Evolutionary conservation across 345 rosid species (phyloP), one percentile per base, ranked within the genome.

Genomic region (Lepidium africanum): DNA sequence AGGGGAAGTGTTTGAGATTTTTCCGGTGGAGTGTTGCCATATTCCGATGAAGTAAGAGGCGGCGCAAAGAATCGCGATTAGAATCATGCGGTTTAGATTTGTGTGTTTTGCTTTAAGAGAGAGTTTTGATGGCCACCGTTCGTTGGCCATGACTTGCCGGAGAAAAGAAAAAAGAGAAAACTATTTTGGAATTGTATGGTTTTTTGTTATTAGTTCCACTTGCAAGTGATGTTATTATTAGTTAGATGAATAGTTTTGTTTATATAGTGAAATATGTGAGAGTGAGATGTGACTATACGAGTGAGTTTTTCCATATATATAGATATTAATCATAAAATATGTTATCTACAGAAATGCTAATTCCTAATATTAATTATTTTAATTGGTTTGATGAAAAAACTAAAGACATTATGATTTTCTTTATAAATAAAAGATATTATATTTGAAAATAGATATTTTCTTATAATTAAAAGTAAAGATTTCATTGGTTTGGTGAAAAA

Each of bases 31-130:
- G 69, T 81, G 65, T 23, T 82, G 85, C 83, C 89, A 81, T 63
- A 74, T 37, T 9, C 91, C 98, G 39, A 63, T 17, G 7, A 82
- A 16, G 75, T 89, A 92, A 27, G 70, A 85, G 49, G 83, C 43
- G 11, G 84, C 48, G 69, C 88, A 89, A 37, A 85, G 81, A 42
- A 86, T 79, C 6, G 80, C 11, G 14, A 74, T 4, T 6, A 83
- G 35, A 7, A 77, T 77, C 47, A 71, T 5, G 51, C 62, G 81
- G 77, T 73, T 80, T 19, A 89, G 81, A 48, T 75, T 86, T 37
- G 78, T 8, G 5, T 59, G 77, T 65, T 71, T 92, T 33, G 89
- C 19, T 64, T 70, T 75, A 53, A 69, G 33, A 5, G 33, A 30
- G 33, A 30, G 33, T 6, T 30, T 55, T 53, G 72, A 47, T 15